Percentiles rank a stretch among this genome's conserved stretches.
These are phyloP conservation scores for Arthroderma sp. DNA, from an alignment of 2,329 filamentous ascomycete species.

Conservation along the genomic window DNA sequence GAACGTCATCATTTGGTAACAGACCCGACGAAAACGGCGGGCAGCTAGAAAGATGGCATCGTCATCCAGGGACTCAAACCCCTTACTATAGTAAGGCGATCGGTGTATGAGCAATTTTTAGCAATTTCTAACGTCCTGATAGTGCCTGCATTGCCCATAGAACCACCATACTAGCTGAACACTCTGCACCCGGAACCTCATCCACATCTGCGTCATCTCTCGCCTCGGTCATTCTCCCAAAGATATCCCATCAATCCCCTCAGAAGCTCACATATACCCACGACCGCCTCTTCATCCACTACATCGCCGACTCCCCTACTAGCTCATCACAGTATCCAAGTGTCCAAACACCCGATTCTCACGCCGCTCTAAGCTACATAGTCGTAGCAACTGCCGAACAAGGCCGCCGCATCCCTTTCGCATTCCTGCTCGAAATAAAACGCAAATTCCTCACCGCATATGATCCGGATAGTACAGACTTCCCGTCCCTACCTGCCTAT, in stretches of 20 bases:
- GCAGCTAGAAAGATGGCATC: conserved; percentile 6
- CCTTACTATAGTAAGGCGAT: conserved; percentile 55
- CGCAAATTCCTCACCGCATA: conserved; percentile 69
- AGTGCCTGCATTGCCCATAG: conserved; percentile 92
- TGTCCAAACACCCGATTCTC: conserved; percentile 39
- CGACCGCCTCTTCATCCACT: conserved; percentile 85
- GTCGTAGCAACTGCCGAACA: conserved; percentile 72
- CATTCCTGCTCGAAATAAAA: conserved; percentile 82
- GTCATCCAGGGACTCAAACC: conserved; percentile 36
- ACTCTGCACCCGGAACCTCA: conserved; percentile 71
- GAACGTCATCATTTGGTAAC: neutral
- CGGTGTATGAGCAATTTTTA: neutral
- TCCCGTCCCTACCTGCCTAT: conserved; percentile 68
- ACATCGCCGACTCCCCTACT: conserved; percentile 74
- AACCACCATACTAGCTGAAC: conserved; percentile 83
- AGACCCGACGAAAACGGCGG: neutral
- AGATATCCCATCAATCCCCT: conserved; percentile 66
- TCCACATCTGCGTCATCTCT: conserved; percentile 78
- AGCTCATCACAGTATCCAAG: conserved; percentile 32
- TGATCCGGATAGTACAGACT: conserved; percentile 54
- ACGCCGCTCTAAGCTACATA: conserved; percentile 79
- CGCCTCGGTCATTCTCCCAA: conserved; percentile 86
- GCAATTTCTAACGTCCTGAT: conserved; percentile 1
- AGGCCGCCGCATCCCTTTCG: conserved; percentile 80
- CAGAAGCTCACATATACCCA: conserved; percentile 93